Percentiles rank a stretch among this genome's conserved stretches.
Evolutionary conservation across 306 rosid species (phyloP).

Genomic region (Vigna nakashimae): DNA sequence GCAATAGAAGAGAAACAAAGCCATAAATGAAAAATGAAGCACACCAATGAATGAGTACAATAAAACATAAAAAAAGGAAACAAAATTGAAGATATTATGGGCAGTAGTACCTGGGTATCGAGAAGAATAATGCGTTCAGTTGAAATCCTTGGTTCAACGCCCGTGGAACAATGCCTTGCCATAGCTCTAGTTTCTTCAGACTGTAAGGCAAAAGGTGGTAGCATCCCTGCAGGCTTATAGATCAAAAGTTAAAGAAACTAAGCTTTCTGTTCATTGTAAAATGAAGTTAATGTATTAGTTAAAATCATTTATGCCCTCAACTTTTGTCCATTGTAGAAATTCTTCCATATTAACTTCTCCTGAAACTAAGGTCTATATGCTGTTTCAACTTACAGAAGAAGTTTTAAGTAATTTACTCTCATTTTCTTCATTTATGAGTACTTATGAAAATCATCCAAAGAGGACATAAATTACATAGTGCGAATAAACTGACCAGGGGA

Average conservation of each 20-base stretch:
- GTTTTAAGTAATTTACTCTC: background rate
- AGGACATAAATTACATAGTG: constrained; percentile 1
- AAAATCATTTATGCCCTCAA: background rate
- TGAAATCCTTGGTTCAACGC: constrained; percentile 88
- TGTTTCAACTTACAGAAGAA: background rate
- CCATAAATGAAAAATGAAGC: background rate
- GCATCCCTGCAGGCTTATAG: constrained; percentile 65
- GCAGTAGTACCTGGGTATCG: constrained; percentile 73
- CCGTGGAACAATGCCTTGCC: constrained; percentile 88
- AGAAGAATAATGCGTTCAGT: constrained; percentile 87
- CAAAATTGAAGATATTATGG: constrained; percentile 5
- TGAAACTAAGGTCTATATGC: background rate
- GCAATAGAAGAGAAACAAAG: background rate
- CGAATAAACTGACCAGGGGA: constrained; percentile 70
- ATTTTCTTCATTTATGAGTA: background rate
- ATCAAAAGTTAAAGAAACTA: constrained; percentile 23
- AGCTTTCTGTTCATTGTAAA: background rate
- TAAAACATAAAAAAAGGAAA: background rate
- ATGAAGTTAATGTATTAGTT: background rate
- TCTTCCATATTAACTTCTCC: background rate
- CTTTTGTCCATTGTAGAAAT: background rate
- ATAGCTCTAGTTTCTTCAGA: constrained; percentile 76
- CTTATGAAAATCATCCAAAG: background rate
- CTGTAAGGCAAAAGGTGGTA: constrained; percentile 73
- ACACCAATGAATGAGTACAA: background rate